These are phyloP conservation scores for Drechmeria coniospora DNA, from an alignment of 2,329 filamentous ascomycete species.

Conservation along the genomic window DNA sequence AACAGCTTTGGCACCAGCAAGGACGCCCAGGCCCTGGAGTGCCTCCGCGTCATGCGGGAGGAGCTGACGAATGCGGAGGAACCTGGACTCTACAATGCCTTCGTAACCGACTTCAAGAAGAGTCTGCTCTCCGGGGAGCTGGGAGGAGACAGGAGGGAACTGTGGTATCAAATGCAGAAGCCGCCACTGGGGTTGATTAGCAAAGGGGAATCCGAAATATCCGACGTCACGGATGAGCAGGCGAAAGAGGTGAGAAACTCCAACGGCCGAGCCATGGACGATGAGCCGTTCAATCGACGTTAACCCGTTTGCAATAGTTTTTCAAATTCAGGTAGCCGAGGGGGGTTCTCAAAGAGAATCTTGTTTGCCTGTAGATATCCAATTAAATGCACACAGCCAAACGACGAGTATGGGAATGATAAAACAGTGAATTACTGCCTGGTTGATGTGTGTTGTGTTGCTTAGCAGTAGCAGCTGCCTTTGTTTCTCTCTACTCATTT, in stretches of 20 bases:
- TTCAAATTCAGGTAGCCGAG: constrained; percentile 18
- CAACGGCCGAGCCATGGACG: too few relatives aligned
- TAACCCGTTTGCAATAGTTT: too few relatives aligned
- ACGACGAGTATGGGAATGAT: too few relatives aligned
- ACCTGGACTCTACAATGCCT: constrained; percentile 60
- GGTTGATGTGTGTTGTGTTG: too few relatives aligned
- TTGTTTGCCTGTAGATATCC: background rate
- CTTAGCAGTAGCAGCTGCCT: too few relatives aligned
- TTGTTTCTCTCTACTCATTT: too few relatives aligned
- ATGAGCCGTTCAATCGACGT: too few relatives aligned
- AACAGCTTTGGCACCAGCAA: constrained; percentile 61
- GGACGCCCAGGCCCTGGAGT: constrained; percentile 63
- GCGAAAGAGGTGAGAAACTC: constrained; percentile 50
- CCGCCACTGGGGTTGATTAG: constrained; percentile 61
- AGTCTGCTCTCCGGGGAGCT: constrained; percentile 54
- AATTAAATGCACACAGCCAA: too few relatives aligned
- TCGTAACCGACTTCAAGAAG: constrained; percentile 55
- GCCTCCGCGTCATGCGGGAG: constrained; percentile 61
- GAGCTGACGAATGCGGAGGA: constrained; percentile 63
- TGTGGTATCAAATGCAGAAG: constrained; percentile 63
- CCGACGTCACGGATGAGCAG: constrained; percentile 52
- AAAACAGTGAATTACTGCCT: too few relatives aligned
- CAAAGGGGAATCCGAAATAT: constrained; percentile 42
- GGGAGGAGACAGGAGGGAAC: constrained; percentile 61
- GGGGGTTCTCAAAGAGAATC: background rate